Evolutionary conservation across 2,329 filamentous ascomycete genomes (phyloP).

Genomic region (Neodidymelliopsis sp.): DNA sequence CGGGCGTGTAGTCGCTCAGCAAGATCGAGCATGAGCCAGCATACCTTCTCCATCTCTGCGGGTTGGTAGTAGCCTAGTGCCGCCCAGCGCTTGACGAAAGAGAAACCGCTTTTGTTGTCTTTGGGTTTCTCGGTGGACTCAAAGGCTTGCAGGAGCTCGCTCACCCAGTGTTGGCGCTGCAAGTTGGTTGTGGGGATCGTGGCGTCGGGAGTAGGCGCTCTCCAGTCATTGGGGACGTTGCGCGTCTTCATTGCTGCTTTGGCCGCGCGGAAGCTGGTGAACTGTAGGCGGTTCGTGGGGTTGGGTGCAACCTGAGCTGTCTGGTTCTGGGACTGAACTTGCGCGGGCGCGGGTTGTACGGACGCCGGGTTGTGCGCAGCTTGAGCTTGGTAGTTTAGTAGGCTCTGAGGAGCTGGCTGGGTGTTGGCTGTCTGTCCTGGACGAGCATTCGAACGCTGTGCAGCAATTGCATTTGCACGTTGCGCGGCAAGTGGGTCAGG

Average conservation of each 20-base stretch:
- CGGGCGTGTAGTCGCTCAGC: slow-evolving; percentile 14
- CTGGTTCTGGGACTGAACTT: no score
- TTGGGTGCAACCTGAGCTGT: not conserved
- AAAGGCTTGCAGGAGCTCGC: slow-evolving; percentile 10
- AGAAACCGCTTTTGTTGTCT: slow-evolving; percentile 6
- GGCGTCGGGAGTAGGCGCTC: slow-evolving; percentile 3
- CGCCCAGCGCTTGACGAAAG: slow-evolving; percentile 16
- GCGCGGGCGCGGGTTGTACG: not conserved
- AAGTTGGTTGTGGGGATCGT: slow-evolving; percentile 7
- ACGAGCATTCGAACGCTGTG: no score
- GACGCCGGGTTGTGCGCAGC: no score
- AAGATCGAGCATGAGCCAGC: slow-evolving; percentile 19
- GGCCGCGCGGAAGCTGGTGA: slow-evolving; percentile 2
- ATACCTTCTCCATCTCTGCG: slow-evolving; percentile 21
- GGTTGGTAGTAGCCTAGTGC: slow-evolving; percentile 6
- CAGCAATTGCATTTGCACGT: no score
- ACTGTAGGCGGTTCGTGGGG: not conserved
- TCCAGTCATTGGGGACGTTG: slow-evolving; percentile 1
- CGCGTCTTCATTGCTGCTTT: slow-evolving; percentile 6
- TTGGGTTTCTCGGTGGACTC: slow-evolving; percentile 10
- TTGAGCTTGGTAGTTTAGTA: no score
- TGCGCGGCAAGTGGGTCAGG: no score
- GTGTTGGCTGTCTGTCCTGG: no score
- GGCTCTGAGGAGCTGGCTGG: no score
- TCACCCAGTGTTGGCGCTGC: slow-evolving; percentile 10